These are phyloP conservation scores for Geranomyces variabilis DNA, from an alignment of 192 early-diverging fungal genomes.

Conservation along the genomic window DNA sequence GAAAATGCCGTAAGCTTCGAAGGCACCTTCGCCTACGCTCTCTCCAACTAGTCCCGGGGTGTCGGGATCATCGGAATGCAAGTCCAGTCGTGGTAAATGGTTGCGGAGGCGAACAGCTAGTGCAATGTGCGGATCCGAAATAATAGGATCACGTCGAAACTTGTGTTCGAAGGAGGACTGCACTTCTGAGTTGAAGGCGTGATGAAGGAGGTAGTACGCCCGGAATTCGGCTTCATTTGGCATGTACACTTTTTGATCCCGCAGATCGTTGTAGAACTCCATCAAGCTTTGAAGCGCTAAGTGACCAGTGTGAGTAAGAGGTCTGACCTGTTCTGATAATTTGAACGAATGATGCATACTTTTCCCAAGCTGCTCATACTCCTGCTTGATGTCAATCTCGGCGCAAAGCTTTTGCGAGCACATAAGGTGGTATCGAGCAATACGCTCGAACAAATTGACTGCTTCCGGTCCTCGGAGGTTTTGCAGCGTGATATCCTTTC, in stretches of 20 bases:
- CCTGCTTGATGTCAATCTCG: slow-evolving; percentile 76
- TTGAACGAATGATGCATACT: slow-evolving; percentile 48
- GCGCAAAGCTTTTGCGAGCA: slow-evolving; percentile 74
- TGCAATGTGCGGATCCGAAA: slow-evolving; percentile 63
- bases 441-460: slow-evolving; percentile 73
- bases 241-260: slow-evolving; percentile 50
- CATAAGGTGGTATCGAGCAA: slow-evolving; percentile 86
- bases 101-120: slow-evolving; percentile 70
- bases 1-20: slow-evolving; percentile 70
- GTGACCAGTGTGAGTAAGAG: not conserved
- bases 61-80: slow-evolving; percentile 46
- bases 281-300: slow-evolving; percentile 79
- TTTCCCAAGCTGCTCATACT: slow-evolving; percentile 87
- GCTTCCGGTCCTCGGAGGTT: slow-evolving; percentile 74
- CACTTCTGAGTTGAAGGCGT: slow-evolving; percentile 74
- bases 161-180: slow-evolving; percentile 62
- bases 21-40: slow-evolving; percentile 32
- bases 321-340: not conserved
- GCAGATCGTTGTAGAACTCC: slow-evolving; percentile 84
- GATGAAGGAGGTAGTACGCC: slow-evolving; percentile 82
- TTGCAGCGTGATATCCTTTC: slow-evolving; percentile 86
- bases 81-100: slow-evolving; percentile 51
- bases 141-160: slow-evolving; percentile 61
- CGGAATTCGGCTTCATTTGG: slow-evolving; percentile 89
- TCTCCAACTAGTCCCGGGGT: slow-evolving; percentile 33